Evolutionary conservation across 2,329 filamentous ascomycete species (phyloP).

Genomic region (Neopestalotiopsis sp.): DNA sequence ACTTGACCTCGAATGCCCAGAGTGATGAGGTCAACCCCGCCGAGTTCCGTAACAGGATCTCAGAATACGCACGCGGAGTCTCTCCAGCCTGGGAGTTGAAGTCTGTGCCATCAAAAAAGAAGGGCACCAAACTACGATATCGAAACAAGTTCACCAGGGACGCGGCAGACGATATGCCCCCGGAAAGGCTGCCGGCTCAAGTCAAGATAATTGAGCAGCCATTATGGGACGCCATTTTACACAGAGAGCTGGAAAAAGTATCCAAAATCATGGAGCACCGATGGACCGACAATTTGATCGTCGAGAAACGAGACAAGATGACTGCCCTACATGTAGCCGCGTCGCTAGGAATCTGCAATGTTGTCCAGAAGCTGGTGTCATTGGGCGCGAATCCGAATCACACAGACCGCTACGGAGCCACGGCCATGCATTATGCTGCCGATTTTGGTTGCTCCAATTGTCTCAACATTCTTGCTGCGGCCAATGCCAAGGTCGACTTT

Average conservation of each 20-base stretch:
- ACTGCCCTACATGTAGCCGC: constrained; percentile 22
- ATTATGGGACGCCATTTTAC: constrained; percentile 22
- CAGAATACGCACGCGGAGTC: constrained; percentile 16
- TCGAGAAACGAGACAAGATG: constrained; percentile 19
- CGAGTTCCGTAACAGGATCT: constrained; percentile 18
- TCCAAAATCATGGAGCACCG: constrained; percentile 20
- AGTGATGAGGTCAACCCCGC: constrained; percentile 19
- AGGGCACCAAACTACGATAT: constrained; percentile 14
- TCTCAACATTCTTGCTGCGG: constrained; percentile 17
- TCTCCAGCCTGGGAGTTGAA: constrained; percentile 19
- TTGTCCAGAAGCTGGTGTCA: constrained; percentile 19
- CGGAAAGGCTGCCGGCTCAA: constrained; percentile 15
- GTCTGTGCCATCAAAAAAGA: constrained; percentile 16
- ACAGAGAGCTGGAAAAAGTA: constrained; percentile 17
- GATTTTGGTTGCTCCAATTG: constrained; percentile 21
- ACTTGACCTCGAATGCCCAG: background rate
- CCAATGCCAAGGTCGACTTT: constrained; percentile 15
- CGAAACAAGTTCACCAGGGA: constrained; percentile 21
- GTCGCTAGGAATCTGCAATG: constrained; percentile 18
- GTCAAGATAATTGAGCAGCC: constrained; percentile 21
- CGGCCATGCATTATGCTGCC: constrained; percentile 22
- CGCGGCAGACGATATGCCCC: constrained; percentile 17
- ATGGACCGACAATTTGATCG: constrained; percentile 20
- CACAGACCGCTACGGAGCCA: constrained; percentile 16
- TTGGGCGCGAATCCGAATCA: constrained; percentile 19